Base-by-base conservation (phyloP, 148 eudicot species). In the Amaranthus cruentus region DNA sequence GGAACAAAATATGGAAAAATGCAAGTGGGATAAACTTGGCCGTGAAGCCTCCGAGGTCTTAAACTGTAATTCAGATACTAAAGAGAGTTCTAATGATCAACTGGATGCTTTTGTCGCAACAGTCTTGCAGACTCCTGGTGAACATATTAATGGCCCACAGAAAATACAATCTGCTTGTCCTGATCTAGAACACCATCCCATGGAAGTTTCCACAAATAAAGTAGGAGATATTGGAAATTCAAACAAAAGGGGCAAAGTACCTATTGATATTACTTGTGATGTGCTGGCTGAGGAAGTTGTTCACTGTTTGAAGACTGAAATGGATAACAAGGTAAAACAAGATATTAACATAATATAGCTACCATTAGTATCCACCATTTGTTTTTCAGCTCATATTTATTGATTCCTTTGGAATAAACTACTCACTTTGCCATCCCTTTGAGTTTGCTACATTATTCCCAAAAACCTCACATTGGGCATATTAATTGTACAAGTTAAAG, bases 21-120 rank as follows among this genome's bases (percentile, higher is more conserved):
- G 78, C 58, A 73, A 82, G 44, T 79, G 82, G 84, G 86, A 72
- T 18, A 81, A 60, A 55, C 68, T 81, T 70, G 66, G 75, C 10
- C 28, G 60, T 46, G 82, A 76, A n/a, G 64, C 77, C 69, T 79
- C 82, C 53, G 85, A 73, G 67, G 65, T 72, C 28, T 73, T 79
- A 58, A 11, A 69, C 38, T 78, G 72, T 62, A 68, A 71, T 43
- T 81, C 80, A 18, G 75, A 81, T 50, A 59, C 58, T 46, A 43
- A 70, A 63, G 79, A 62, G 44, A 73, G 55, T 10, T 56, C 47
- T 76, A 28, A 6, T 12, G 74, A 76, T 72, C 81, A 74, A 73
- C 62, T 3, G 3, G 72, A 66, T 69, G 65, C 74, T 47, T 81
- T 78, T 68, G 76, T 76, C 44, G 47, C 74, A 69, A 69, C 73